Evolutionary conservation across 257 asterid species (phyloP), one percentile per base, ranked within the genome.

Genomic region (Ilex asprella): DNA sequence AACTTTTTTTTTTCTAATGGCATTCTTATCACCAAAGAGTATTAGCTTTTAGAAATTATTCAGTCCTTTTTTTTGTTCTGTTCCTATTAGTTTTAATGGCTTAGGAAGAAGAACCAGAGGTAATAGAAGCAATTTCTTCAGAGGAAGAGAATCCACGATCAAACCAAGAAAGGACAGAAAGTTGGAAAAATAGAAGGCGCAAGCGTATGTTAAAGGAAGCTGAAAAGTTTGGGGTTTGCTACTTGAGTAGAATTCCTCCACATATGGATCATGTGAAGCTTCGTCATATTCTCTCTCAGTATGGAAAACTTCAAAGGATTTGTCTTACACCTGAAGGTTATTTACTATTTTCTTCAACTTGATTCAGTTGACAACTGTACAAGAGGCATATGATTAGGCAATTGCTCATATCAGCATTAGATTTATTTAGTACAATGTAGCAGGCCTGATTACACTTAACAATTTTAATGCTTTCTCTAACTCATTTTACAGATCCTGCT

Each of bases 221-320:
- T 15, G 83, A 58, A 55, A 81, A 70, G 64, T 87, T 87, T 49
- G 96, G 96, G 31, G 84, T 91, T 66, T 88, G 95, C 73, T 87
- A 91, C 70, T 75, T 88, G 68, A 88, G 96, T 69, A 79, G 98
- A 51, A 76, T 88, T 31, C 95, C 97, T 61, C 98, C 97, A 31
- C 95, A 80, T 66, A 86, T 88, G 98, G 79, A 88, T 62, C 96
- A 91, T 16, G 55, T 74, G 76, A 81, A 73, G 79, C 85, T 91
- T 70, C 88, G 95, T 0, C 90, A 86, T 64, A 75, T 78, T 71
- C 76, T 88, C 14, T 77, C 98, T 60, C 89, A 79, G 58, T 77
- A 72, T 60, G 95, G 95, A 54, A 95, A 91, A 56, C 80, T 91
- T 74, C 81, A 76, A 54, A 79, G 98, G 60, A 55, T 88, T n/a